Percentiles rank a stretch among this genome's conserved stretches.
phyloP scores from a whole-genome alignment of 306 rosid species.

The Notholithocarpus densiflorus region DNA sequence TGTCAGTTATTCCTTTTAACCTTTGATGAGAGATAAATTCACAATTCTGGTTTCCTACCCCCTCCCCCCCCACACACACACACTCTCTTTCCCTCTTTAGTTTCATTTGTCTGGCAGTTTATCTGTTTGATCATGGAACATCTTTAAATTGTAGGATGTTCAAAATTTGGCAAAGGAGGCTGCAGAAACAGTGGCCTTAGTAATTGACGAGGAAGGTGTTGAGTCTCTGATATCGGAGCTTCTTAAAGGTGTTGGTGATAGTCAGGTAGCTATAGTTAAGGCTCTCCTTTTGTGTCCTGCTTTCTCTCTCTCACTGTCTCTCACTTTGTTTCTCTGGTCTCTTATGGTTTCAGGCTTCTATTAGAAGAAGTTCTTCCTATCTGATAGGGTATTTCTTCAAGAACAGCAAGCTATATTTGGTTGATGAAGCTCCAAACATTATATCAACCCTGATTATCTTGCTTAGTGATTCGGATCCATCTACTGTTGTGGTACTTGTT shows the following conservation, averaged over 20 bases:
- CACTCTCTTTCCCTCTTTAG: too few relatives aligned
- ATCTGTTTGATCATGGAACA: neutral
- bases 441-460: conserved; percentile 77
- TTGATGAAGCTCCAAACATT: conserved; percentile 89
- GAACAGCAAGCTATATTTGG: conserved; percentile 88
- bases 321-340: conserved; percentile 9
- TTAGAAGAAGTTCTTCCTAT: conserved; percentile 77
- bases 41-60: neutral
- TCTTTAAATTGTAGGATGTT: conserved; percentile 62
- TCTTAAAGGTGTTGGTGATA: conserved; percentile 68
- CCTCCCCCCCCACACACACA: too few relatives aligned
- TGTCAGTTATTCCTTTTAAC: conserved; percentile 4
- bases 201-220: conserved; percentile 89
- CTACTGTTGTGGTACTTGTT: conserved; percentile 65
- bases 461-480: conserved; percentile 86
- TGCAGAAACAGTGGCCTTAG: conserved; percentile 82
- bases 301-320: neutral
- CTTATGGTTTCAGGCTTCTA: conserved; percentile 59
- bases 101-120: neutral
- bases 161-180: conserved; percentile 82
- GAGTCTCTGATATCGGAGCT: conserved; percentile 84
- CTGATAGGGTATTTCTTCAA: conserved; percentile 90
- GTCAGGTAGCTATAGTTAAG: conserved; percentile 53
- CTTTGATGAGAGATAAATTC: conserved; percentile 8
- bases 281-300: neutral